phyloP scores from a whole-genome alignment of 2,329 filamentous ascomycete species.

The Paracoccidioides brasiliensis region DNA sequence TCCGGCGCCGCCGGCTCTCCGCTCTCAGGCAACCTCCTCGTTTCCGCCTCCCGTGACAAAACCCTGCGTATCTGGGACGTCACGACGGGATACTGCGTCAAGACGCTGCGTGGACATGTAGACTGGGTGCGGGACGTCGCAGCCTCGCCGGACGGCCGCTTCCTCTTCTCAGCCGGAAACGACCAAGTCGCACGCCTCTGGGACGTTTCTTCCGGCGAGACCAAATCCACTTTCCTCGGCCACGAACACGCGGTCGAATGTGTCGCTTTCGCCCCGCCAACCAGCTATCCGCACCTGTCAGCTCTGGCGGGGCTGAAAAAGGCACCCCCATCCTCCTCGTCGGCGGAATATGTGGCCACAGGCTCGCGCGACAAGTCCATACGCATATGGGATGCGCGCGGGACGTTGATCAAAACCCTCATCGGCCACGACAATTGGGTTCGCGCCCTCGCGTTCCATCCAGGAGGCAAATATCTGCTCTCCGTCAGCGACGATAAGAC shows the following conservation, averaged over 20 bases:
- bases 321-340: constrained; percentile 56
- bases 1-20: constrained; percentile 66
- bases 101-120: constrained; percentile 72
- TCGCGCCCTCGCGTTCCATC: constrained; percentile 73
- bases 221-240: constrained; percentile 66
- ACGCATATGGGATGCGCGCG: constrained; percentile 74
- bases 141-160: constrained; percentile 71
- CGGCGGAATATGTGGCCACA: constrained; percentile 80
- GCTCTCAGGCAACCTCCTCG: constrained; percentile 70
- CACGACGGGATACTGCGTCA: constrained; percentile 81
- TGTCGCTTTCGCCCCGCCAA: constrained; percentile 69
- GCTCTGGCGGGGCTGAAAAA: constrained; percentile 71
- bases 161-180: constrained; percentile 67
- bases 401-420: constrained; percentile 71
- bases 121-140: constrained; percentile 87
- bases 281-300: constrained; percentile 65
- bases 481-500: constrained; percentile 84
- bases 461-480: constrained; percentile 78
- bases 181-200: constrained; percentile 73
- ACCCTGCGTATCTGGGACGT: constrained; percentile 85
- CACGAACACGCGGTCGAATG: constrained; percentile 82
- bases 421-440: constrained; percentile 93
- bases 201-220: constrained; percentile 66
- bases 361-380: constrained; percentile 85
- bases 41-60: constrained; percentile 74